Conservation (phyloP, 1,284 basidiomycete species). For the Jaminaea rosea region DNA sequence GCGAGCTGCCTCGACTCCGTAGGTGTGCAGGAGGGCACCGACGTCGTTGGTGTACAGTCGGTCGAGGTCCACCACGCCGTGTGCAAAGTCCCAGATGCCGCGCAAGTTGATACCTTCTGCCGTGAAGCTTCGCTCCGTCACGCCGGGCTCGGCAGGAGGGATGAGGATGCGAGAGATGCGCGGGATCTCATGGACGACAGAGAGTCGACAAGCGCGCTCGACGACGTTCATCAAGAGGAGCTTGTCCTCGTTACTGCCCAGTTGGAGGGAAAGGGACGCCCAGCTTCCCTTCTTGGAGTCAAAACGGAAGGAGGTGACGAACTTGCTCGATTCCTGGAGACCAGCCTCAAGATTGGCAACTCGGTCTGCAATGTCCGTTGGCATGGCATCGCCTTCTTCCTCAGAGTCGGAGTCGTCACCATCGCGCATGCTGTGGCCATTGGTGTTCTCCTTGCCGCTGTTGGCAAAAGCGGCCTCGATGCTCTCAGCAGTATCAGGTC, state of each 20-base stretch:
- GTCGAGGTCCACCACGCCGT: slow-evolving; percentile 70
- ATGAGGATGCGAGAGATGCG: slow-evolving; percentile 36
- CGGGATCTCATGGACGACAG: slow-evolving; percentile 43
- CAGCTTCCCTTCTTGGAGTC: slow-evolving; percentile 54
- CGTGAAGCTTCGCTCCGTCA: slow-evolving; percentile 23
- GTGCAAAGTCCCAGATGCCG: slow-evolving; percentile 80
- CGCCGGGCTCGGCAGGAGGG: slow-evolving; percentile 33
- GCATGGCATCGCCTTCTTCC: slow-evolving; percentile 14
- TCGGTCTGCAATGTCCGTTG: slow-evolving; percentile 37
- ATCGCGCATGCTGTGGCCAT: slow-evolving; percentile 29
- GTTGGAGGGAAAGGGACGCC: slow-evolving; percentile 42
- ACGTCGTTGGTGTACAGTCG: slow-evolving; percentile 91
- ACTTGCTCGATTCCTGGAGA: slow-evolving; percentile 53
- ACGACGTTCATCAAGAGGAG: slow-evolving; percentile 45
- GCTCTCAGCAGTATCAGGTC: slow-evolving; percentile 6
- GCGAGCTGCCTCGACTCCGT: slow-evolving; percentile 54
- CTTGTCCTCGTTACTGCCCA: slow-evolving; percentile 37
- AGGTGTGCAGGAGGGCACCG: slow-evolving; percentile 78
- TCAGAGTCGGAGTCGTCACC: slow-evolving; percentile 15
- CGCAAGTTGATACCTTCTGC: slow-evolving; percentile 59
- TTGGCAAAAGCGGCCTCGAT: slow-evolving; percentile 11
- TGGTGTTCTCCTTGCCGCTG: slow-evolving; percentile 36
- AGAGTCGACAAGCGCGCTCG: slow-evolving; percentile 38
- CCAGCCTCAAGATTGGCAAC: slow-evolving; percentile 48
- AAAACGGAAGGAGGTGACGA: slow-evolving; percentile 63